phyloP scores from a whole-genome alignment of 1,284 basidiomycete species.

The Sporisorium scitamineum region DNA sequence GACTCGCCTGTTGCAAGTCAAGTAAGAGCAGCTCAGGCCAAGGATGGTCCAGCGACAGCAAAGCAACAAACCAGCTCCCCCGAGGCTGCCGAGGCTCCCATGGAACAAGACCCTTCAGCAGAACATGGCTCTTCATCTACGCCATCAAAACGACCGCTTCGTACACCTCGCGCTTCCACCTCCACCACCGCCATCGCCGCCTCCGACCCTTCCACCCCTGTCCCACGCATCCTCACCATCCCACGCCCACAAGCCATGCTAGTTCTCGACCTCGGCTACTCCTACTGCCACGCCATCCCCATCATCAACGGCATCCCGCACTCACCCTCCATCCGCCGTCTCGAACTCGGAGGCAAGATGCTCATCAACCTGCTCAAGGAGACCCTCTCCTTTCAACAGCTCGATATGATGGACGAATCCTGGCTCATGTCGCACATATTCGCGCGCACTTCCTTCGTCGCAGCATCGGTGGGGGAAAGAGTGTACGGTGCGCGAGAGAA shows the following conservation, averaged over 20 bases:
- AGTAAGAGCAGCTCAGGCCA: background rate
- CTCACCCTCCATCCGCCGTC: constrained; percentile 81
- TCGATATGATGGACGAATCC: constrained; percentile 98
- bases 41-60: background rate
- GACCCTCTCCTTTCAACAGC: constrained; percentile 90
- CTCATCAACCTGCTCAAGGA: constrained; percentile 95
- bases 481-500: constrained; percentile 70
- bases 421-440: constrained; percentile 91
- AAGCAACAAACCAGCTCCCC: background rate
- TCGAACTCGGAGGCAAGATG: constrained; percentile 93
- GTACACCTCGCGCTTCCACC: constrained; percentile 6
- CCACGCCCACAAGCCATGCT: constrained; percentile 79
- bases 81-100: background rate
- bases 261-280: constrained; percentile 90
- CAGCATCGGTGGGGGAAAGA: constrained; percentile 28
- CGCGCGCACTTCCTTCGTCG: constrained; percentile 85
- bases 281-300: constrained; percentile 91
- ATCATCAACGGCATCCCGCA: constrained; percentile 80
- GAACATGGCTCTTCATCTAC: background rate
- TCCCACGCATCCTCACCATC: constrained; percentile 2
- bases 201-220: background rate
- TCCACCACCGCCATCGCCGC: background rate
- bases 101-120: background rate
- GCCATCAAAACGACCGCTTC: background rate
- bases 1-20: constrained; percentile 8